These are phyloP conservation scores for Coniochaeta sp. DNA, from an alignment of 2,329 filamentous ascomycete genomes.

Conservation along the genomic window DNA sequence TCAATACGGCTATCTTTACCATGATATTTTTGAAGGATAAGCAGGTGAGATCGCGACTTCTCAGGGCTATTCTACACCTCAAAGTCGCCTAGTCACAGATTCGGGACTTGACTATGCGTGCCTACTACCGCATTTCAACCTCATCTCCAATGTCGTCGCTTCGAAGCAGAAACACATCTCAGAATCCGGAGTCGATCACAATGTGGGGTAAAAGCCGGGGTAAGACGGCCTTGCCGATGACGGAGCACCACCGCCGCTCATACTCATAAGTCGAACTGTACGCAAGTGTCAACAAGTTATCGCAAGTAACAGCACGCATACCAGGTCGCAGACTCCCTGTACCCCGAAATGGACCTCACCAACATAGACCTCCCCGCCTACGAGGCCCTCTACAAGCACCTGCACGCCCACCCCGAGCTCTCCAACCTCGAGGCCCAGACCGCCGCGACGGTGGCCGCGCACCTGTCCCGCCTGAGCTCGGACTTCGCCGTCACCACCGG, in stretches of 20 bases:
- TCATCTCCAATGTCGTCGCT: too few species aligned
- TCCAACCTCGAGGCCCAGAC: conserved; percentile 13
- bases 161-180: too few species aligned
- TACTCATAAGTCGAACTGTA: neutral
- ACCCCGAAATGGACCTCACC: neutral
- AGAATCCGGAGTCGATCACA: neutral
- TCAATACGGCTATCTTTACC: too few species aligned
- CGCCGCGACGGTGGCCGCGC: conserved; percentile 6
- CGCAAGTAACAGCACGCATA: neutral
- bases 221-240: neutral
- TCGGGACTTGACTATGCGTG: too few species aligned
- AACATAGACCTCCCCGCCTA: neutral
- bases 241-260: neutral
- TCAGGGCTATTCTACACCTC: too few species aligned
- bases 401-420: conserved; percentile 16
- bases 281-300: neutral
- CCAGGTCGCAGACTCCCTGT: neutral
- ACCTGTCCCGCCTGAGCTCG: conserved; percentile 7
- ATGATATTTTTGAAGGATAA: too few species aligned
- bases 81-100: too few species aligned
- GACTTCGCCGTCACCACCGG: conserved; percentile 9
- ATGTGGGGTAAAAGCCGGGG: neutral
- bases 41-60: too few species aligned
- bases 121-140: too few species aligned
- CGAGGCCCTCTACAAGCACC: conserved; percentile 10